Evolutionary conservation across 495 filamentous ascomycete species (phyloP), one percentile per base, ranked within the genome.

Genomic region (Penicillium egyptiacum): DNA sequence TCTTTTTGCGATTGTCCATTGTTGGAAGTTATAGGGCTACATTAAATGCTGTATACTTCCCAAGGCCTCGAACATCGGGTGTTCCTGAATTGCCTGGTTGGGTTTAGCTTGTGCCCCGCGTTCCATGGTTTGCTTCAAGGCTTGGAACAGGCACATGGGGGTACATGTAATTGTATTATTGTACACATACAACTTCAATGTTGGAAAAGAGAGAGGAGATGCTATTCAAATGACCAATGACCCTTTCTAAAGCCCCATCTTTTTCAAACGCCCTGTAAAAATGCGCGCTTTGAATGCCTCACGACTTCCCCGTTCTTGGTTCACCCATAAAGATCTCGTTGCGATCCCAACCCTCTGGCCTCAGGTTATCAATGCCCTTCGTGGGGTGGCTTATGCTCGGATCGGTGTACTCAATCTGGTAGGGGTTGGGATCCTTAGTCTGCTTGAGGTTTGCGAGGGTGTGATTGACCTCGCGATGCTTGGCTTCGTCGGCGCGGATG

Each of bases 391-490:
- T 84, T 64, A 81, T 81, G 10, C 55, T 72, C 7, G 71, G 66
- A 60, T 88, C 80, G 63, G 86, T 86, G 72, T 92, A 96, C 61
- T 83, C 78, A 59, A 85, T 85, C 28, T 88, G 83, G 62, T 92
- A 98, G 10, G 94, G 94, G 70, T 98, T 98, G 16, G 91, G 91
- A 68, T 98, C 94, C 9, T 83, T 74, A 20, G 80, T 83, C 70
- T 92, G 90, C 53, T 91, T 76, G 35, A 98, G 71, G 64, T 96
- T 96, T 37, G 86, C 84, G 46, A 98, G 73, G 0, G 94, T 98
- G 66, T 98, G 94, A 71, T 98, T 98, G 55, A 98, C 95, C 71
- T 97, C 95, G 17, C 94, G 80, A 69, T 98, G 94, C 71, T 93
- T 94, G n/a, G 91, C 89, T 74, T 98, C 94, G 66, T 98, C 94